Evolutionary conservation across 371 early-diverging fungal genomes (phyloP).

Genomic region (Capillidium rhysosporum): DNA sequence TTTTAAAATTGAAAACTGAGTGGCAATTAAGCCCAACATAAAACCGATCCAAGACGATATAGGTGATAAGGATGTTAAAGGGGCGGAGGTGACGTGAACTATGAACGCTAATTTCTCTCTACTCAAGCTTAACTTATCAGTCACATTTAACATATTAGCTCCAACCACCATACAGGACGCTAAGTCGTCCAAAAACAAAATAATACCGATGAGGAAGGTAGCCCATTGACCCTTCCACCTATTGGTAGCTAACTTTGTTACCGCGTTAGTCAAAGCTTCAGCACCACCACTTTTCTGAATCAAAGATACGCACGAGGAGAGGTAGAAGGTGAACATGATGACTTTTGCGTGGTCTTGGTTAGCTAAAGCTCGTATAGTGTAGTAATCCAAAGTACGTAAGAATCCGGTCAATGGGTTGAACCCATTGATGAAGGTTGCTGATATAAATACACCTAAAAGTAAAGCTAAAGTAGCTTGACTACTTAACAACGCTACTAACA

Average conservation of each 20-base stretch:
- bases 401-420: slow-evolving; percentile 6
- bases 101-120: slow-evolving; percentile 6
- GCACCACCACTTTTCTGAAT: slow-evolving; percentile 8
- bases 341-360: slow-evolving; percentile 7
- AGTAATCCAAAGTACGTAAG: slow-evolving; percentile 3
- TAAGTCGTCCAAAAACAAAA: slow-evolving; percentile 5
- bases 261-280: neutral
- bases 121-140: neutral
- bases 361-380: slow-evolving; percentile 2
- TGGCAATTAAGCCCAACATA: neutral
- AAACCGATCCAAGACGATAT: slow-evolving; percentile 8
- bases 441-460: slow-evolving; percentile 3
- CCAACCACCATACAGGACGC: slow-evolving; percentile 7
- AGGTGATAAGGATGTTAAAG: neutral
- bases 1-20: neutral
- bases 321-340: slow-evolving; percentile 4
- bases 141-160: slow-evolving; percentile 6
- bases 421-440: slow-evolving; percentile 6
- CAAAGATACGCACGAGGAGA: slow-evolving; percentile 2
- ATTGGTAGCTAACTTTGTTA: slow-evolving; percentile 5
- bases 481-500: neutral
- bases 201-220: slow-evolving; percentile 3
- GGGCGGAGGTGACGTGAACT: slow-evolving; percentile 7
- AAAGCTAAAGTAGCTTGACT: slow-evolving; percentile 5
- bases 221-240: slow-evolving; percentile 6